Base-by-base conservation (phyloP, 345 rosid species). In the Isatis tinctoria region DNA sequence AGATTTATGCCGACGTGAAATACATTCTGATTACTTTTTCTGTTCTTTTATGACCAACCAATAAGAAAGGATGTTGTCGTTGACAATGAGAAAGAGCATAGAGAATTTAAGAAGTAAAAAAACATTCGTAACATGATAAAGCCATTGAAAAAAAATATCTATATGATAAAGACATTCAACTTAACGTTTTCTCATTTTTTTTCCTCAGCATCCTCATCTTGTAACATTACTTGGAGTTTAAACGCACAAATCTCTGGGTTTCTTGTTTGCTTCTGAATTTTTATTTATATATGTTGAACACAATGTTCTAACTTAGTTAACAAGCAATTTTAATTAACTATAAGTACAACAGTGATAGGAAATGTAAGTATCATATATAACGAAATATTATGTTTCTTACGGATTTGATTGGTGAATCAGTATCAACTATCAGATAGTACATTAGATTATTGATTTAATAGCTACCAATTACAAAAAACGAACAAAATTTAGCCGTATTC, bases 11-110 rank as follows among this genome's bases (percentile, higher is more conserved):
- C 58, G 65, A 54, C 71, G 58, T 44, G 57, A 64, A 16, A 26
- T 30, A 63, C 17, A 52, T 18, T 64, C 17, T 73, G 6, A 22
- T 16, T n/a, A 22, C 24, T 28, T 32, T 60, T 35, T 47, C 16
- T 36, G 44, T 47, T 72, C 32, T 9, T 20, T 72, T 72, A 17
- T 26, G 64, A 43, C 70, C 11, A 54, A 43, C 70, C 11, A 54
- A 54, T 64, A 18, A 32, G 30, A 64, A 54, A 32, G 30, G 36
- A 22, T 4, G n/a, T 54, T 73, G 70, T 35, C 63, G 70, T 73
- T 64, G 70, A 64, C 64, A 62, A 53, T 26, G 61, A n/a, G 27
- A 53, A 53, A 63, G 37, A 41, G 43, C 43, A 28, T 30, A 33
- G 8, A 24, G 8, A 16, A 16, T 26, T 30, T 20, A 18, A 9